Base-by-base conservation (phyloP, 495 filamentous ascomycete species). In the Trichoderma erinaceum region DNA sequence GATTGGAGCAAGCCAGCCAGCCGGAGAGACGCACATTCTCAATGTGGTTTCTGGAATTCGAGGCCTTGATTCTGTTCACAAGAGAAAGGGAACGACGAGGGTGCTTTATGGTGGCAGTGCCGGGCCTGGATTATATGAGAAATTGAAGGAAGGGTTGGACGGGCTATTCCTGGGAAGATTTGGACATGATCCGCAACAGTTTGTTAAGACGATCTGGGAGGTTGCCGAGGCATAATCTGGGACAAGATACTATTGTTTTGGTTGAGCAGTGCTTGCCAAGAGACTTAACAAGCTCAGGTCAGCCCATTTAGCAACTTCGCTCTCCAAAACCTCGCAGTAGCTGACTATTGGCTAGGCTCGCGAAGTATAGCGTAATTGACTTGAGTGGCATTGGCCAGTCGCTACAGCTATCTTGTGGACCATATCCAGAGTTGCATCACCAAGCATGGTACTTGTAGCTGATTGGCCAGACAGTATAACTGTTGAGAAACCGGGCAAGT, bases 141-240 rank as follows among this genome's bases (percentile, higher is more conserved):
- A 74, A 64, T 75, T 96, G 70, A 84, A 82, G 35, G 84, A 85
- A 56, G 88, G 85, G 6, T 86, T 93, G 41, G 92, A 96, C 77
- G 92, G 92, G 11, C 82, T 94, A 78, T 96, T 96, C 71, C 73
- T 96, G 64, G 92, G 92, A 0, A 73, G 92, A 48, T 94, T 96
- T 75, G 92, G 86, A 66, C 92, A 96, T 76, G 87, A 93, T 69
- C 79, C 88, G 18, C 82, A 83, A 29, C 85, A 86, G 46, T 86
- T 94, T 67, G 80, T 81, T 67, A 83, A 82, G 75, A 88, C 92
- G 21, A 85, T 93, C 27, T 69, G 79, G 21, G 92, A 96, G 74
- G 86, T 96, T 68, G 85, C 74, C 16, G 69, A 70, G 43, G 72
- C 76, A 21, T 75, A 21, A 66, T 41, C 5, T n/a, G 8, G 58